Evolutionary conservation across 1,139 yeast species (phyloP), one percentile per base, ranked within the genome.

Genomic region (Martiniozyma asiatica): DNA sequence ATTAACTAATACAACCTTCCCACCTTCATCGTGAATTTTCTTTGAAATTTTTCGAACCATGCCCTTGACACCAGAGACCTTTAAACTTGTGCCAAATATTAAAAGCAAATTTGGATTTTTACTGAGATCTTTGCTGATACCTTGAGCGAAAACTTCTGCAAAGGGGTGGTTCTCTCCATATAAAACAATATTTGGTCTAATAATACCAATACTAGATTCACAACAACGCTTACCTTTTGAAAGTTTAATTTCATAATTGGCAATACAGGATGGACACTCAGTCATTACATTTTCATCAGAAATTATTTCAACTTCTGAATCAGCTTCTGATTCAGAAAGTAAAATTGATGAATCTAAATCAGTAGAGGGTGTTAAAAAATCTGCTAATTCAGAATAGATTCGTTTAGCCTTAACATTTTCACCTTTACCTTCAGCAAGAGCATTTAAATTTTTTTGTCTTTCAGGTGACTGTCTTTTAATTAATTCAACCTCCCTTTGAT

Each of bases 131-230:
- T 59, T 58, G 31, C 59, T 59, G 20, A 75, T 58, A 11, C 78
- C 76, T 32, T 59, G 62, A 6, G 84, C 80, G 34, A 80, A 64
- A 9, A 59, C 55, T 33, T 77, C 85, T 4, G 79, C 69, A 38
- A 71, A 70, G 1, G 89, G 87, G 47, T 80, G 92, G 46, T 77
- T 69, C 46, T 79, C 92, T 4, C 89, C 89, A 45, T 79, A 79
- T 23, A 79, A 60, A 4, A 79, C 85, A 35, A 79, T 77, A 41
- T 75, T 73, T 1, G 93, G 93, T 29, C 87, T 58, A 29, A 80
- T 58, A 20, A 70, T 54, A 2, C 93, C 93, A 12, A 76, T 64
- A 35, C 45, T 41, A 2, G 63, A 48, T 37, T 76, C 59, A 38
- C 75, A 56, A 37, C 63, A 43, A 28, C 93, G 53, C 46, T 78